Conservation (phyloP, 2,329 filamentous ascomycete species). For the Ustulina deusta region DNA sequence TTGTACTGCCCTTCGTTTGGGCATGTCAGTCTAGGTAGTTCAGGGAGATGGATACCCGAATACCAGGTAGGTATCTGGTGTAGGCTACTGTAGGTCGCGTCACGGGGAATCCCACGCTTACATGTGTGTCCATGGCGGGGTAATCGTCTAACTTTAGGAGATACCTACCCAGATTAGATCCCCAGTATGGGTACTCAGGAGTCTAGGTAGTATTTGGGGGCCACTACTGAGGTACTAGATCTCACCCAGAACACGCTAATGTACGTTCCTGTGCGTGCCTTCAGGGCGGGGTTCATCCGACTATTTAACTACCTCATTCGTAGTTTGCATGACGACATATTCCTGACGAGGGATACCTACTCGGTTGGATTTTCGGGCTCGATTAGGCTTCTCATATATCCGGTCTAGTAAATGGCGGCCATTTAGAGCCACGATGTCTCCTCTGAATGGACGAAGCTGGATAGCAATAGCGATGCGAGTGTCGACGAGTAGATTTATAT, state of each 20-base stretch:
- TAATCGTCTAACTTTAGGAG: no score
- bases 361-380: not conserved
- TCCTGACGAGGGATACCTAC: not conserved
- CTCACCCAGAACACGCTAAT: constrained; percentile 26
- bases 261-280: not conserved
- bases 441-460: not conserved
- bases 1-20: not conserved
- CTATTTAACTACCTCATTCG: constrained; percentile 32
- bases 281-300: constrained; percentile 18
- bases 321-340: constrained; percentile 32
- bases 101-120: not conserved
- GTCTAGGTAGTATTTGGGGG: not conserved
- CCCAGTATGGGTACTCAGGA: no score
- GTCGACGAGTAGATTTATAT: constrained; percentile 6
- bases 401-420: not conserved
- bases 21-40: not conserved
- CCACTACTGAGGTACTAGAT: constrained; percentile 17
- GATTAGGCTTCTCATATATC: not conserved
- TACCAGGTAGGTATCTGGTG: no score
- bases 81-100: not conserved
- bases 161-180: no score
- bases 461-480: not conserved
- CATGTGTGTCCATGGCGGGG: constrained; percentile 1
- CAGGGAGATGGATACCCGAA: not conserved
- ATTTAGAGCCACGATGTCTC: not conserved